phyloP scores from a whole-genome alignment of 768 basidiomycete species.

The Mycena floridula region DNA sequence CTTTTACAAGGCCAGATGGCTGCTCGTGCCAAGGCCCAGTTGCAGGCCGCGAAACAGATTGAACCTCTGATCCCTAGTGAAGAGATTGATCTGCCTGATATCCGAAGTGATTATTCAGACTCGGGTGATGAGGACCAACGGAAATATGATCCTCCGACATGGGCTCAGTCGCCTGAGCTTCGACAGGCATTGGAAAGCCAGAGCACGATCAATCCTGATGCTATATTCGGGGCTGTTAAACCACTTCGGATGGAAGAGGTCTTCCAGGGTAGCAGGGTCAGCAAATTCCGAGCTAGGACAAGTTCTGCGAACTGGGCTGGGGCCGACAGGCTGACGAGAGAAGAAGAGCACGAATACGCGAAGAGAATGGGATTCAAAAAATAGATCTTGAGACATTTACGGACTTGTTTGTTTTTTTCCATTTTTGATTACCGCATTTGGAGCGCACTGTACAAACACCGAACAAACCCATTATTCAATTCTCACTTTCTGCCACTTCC shows the following conservation, averaged over 20 bases:
- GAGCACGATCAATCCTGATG: slow-evolving; percentile 83
- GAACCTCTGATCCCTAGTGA: slow-evolving; percentile 56
- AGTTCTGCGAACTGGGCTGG: slow-evolving; percentile 97
- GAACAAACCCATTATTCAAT: too few species aligned
- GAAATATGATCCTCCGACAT: slow-evolving; percentile 72
- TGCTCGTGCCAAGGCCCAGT: slow-evolving; percentile 61
- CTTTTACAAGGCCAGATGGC: slow-evolving; percentile 63
- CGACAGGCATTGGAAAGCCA: slow-evolving; percentile 74
- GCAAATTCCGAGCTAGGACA: slow-evolving; percentile 81
- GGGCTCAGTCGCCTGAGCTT: slow-evolving; percentile 91
- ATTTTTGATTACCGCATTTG: too few species aligned
- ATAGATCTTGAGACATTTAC: too few species aligned
- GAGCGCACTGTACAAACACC: too few species aligned
- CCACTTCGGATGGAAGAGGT: slow-evolving; percentile 91
- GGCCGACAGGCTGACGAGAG: slow-evolving; percentile 77
- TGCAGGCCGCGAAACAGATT: slow-evolving; percentile 49
- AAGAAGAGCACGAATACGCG: slow-evolving; percentile 86
- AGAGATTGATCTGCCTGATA: slow-evolving; percentile 89
- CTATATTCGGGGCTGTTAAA: slow-evolving; percentile 86
- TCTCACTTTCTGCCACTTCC: too few species aligned
- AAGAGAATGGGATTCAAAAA: slow-evolving; percentile 76
- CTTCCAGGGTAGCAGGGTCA: slow-evolving; percentile 68
- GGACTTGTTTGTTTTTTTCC: slow-evolving; percentile 19
- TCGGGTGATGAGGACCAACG: slow-evolving; percentile 86
- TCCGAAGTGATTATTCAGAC: slow-evolving; percentile 95